Evolutionary conservation across 352 stramenopile species (phyloP).

Genomic region (Phytophthora pluvialis): DNA sequence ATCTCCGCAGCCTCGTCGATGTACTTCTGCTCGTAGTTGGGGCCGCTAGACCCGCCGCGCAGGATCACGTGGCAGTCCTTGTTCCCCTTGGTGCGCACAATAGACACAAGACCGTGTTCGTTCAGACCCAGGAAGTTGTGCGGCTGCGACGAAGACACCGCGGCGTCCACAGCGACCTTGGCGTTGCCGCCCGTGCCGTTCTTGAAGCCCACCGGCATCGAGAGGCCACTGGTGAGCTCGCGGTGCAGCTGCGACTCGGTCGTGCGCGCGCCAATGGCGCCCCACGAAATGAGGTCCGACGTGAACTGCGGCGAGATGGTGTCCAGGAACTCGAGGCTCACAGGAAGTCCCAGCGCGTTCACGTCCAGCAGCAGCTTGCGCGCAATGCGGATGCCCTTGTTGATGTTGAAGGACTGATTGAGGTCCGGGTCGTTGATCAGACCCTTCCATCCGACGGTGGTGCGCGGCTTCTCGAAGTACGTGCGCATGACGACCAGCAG

Average conservation of each 20-base stretch:
- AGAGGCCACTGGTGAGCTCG: conserved; percentile 80
- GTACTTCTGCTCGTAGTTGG: conserved; percentile 84
- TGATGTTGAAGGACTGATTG: conserved; percentile 88
- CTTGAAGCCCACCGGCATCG: conserved; percentile 88
- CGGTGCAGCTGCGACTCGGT: conserved; percentile 87
- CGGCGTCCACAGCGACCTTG: conserved; percentile 84
- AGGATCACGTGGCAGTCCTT: conserved; percentile 87
- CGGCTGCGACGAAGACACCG: conserved; percentile 66
- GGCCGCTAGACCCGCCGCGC: conserved; percentile 69
- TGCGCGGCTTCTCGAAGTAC: conserved; percentile 90
- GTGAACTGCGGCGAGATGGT: conserved; percentile 87
- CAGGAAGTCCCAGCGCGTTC: conserved; percentile 78
- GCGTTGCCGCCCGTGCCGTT: conserved; percentile 85
- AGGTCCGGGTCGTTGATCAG: conserved; percentile 89
- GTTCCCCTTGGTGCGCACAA: conserved; percentile 90
- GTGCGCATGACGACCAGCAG: conserved; percentile 87
- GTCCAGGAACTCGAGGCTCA: conserved; percentile 83
- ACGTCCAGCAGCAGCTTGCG: conserved; percentile 87
- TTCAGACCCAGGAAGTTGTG: conserved; percentile 88
- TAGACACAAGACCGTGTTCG: conserved; percentile 81
- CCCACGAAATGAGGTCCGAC: conserved; percentile 80
- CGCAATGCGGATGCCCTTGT: conserved; percentile 87
- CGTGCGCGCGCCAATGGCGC: conserved; percentile 85
- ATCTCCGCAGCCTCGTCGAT: conserved; percentile 67
- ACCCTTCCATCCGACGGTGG: conserved; percentile 86